Percentiles rank a stretch among this genome's conserved stretches.
Conservation (phyloP, 768 basidiomycete genomes). For the Lentinula boryana region DNA sequence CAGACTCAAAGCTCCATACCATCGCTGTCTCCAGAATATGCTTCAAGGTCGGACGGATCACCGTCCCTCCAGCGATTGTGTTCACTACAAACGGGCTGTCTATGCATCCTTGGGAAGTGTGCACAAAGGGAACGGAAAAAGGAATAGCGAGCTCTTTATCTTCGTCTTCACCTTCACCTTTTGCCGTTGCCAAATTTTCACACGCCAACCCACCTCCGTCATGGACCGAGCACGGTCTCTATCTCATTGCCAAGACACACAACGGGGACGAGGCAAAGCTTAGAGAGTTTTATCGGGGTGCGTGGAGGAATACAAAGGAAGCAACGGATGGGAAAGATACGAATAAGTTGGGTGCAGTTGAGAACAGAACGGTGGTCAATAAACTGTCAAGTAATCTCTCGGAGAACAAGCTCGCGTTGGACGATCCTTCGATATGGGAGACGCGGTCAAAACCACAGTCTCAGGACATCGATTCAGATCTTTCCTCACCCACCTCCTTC, state of each 20-base stretch:
- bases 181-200: constrained; percentile 14
- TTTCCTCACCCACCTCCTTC: background rate
- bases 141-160: background rate
- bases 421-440: background rate
- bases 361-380: background rate
- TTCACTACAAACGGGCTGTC: constrained; percentile 56
- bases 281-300: constrained; percentile 39
- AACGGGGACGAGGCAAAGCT: constrained; percentile 28
- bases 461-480: background rate
- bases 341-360: background rate
- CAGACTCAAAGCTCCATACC: constrained; percentile 55
- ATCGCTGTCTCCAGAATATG: constrained; percentile 58
- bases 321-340: background rate
- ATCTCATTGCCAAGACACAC: constrained; percentile 22
- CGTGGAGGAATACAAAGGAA: constrained; percentile 53
- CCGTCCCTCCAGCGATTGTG: constrained; percentile 61
- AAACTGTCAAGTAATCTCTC: background rate
- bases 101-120: constrained; percentile 11
- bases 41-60: constrained; percentile 69
- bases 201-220: constrained; percentile 40
- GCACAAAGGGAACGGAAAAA: background rate
- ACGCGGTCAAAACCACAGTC: background rate
- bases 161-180: background rate
- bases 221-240: constrained; percentile 33
- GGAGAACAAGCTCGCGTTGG: background rate